phyloP scores from a whole-genome alignment of 257 asterid species.

The Cordia subcordata region DNA sequence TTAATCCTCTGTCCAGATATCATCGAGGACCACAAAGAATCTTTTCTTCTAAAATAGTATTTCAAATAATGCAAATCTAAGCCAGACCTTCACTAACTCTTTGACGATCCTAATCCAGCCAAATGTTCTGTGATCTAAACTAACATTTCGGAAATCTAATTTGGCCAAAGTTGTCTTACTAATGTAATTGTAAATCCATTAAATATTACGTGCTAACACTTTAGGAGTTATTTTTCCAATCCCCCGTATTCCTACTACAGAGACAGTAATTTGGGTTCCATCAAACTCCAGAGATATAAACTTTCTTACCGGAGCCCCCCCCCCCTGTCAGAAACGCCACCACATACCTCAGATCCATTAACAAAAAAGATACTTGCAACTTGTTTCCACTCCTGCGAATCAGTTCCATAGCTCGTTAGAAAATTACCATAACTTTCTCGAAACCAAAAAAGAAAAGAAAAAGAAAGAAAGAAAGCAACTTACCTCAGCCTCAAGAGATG shows the following conservation, averaged over 20 bases:
- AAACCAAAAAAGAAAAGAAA: too few species aligned
- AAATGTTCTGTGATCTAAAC: too few species aligned
- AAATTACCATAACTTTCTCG: background rate
- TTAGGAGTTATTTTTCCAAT: background rate
- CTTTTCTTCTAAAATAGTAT: too few species aligned
- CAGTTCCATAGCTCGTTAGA: background rate
- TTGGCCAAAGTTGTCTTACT: background rate
- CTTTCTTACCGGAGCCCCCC: background rate
- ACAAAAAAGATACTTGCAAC: background rate
- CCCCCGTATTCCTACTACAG: background rate
- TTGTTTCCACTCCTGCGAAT: background rate
- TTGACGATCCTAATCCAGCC: too few species aligned
- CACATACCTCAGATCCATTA: background rate
- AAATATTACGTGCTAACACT: background rate
- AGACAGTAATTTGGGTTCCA: too few species aligned
- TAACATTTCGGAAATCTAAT: background rate
- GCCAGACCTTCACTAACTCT: too few species aligned
- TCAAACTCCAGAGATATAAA: background rate
- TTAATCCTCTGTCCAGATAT: too few species aligned
- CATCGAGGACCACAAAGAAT: too few species aligned
- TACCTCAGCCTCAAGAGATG: too few species aligned
- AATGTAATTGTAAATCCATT: too few species aligned
- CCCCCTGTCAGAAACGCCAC: background rate
- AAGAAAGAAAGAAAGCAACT: background rate
- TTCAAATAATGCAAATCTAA: too few species aligned